Conservation (phyloP, 768 basidiomycete species). For the Termitomyces sp. region DNA sequence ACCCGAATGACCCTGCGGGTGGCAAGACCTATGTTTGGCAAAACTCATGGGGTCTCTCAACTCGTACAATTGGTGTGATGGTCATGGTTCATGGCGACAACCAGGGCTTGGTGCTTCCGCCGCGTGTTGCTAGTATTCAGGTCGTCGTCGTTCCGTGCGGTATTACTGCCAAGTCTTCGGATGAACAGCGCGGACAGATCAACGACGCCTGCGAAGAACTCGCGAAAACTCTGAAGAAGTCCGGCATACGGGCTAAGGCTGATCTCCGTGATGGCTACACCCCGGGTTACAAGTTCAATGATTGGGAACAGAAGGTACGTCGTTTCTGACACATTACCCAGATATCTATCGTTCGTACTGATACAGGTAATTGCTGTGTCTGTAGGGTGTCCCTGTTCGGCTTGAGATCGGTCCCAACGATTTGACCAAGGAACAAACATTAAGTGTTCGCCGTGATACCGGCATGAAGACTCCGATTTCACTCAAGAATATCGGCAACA, state of each 20-base stretch:
- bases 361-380: neutral
- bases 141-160: constrained; percentile 92
- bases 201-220: constrained; percentile 75
- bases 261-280: constrained; percentile 96
- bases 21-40: constrained; percentile 89
- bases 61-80: constrained; percentile 97
- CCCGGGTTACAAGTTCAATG: constrained; percentile 98
- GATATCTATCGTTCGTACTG: neutral
- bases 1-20: constrained; percentile 70
- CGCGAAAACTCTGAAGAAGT: constrained; percentile 63
- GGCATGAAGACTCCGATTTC: constrained; percentile 41
- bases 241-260: constrained; percentile 77
- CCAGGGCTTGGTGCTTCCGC: constrained; percentile 95
- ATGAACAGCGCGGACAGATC: constrained; percentile 63
- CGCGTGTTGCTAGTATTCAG: constrained; percentile 90
- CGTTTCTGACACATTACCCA: neutral
- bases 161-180: constrained; percentile 78
- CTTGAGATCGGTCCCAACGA: constrained; percentile 97
- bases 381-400: constrained; percentile 90
- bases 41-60: constrained; percentile 97
- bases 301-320: constrained; percentile 94
- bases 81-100: constrained; percentile 99
- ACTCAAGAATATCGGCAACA: constrained; percentile 31
- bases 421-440: constrained; percentile 72
- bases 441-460: constrained; percentile 75